These are phyloP conservation scores for Stentor roeselii DNA, from an alignment of 73 alveolate genomes.

Conservation along the genomic window DNA sequence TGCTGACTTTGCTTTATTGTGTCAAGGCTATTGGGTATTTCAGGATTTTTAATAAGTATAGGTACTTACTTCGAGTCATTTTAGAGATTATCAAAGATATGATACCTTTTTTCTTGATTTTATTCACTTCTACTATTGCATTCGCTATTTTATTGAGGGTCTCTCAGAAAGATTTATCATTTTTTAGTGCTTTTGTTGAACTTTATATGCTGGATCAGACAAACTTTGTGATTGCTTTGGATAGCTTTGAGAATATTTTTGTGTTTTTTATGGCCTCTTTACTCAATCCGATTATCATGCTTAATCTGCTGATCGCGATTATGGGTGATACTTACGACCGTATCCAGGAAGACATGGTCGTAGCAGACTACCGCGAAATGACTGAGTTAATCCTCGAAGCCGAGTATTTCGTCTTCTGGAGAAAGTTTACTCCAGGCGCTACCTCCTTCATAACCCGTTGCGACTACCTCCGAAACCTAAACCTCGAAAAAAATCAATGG, in stretches of 20 bases:
- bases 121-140: background rate
- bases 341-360: background rate
- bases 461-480: background rate
- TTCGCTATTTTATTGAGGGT: background rate
- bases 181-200: background rate
- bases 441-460: background rate
- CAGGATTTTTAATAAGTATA: background rate
- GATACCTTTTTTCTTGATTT: conserved; percentile 1
- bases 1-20: background rate
- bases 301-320: background rate
- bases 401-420: background rate
- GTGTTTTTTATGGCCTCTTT: background rate
- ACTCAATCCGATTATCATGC: background rate
- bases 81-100: conserved; percentile 19
- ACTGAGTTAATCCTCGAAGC: background rate
- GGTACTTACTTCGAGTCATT: background rate
- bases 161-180: background rate
- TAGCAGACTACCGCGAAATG: background rate
- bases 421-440: background rate
- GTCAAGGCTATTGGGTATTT: conserved; percentile 4
- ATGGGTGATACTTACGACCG: conserved; percentile 25
- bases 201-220: background rate
- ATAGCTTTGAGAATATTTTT: background rate
- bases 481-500: conserved; percentile 15
- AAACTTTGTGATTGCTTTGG: background rate